phyloP scores from a whole-genome alignment of 2,329 filamentous ascomycete species.

The Claviceps spartinae region DNA sequence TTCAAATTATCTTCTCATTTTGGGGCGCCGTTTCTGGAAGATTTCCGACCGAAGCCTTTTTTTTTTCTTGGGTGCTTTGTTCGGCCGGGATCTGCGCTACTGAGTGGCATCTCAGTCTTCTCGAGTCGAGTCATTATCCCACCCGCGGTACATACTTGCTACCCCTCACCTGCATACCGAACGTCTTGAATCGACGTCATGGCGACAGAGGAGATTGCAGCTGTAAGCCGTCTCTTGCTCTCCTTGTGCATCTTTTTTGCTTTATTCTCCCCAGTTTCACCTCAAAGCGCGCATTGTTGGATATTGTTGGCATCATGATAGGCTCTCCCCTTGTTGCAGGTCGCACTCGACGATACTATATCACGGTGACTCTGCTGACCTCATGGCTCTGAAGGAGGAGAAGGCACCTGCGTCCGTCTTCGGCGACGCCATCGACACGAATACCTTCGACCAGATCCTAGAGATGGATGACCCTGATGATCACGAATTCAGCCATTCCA shows the following conservation, averaged over 20 bases:
- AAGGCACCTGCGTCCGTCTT: constrained; percentile 22
- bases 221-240: constrained; percentile 13
- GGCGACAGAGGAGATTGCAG: constrained; percentile 22
- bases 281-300: background rate
- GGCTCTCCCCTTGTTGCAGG: no score
- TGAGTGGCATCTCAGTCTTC: background rate
- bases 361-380: constrained; percentile 10
- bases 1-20: no score
- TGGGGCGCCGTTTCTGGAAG: no score
- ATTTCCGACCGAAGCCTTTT: background rate
- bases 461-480: constrained; percentile 94
- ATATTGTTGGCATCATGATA: background rate
- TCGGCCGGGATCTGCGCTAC: background rate
- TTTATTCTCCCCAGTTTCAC: background rate
- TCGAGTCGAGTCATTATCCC: background rate
- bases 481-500: constrained; percentile 74
- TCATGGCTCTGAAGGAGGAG: background rate
- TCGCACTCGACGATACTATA: no score
- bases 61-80: background rate
- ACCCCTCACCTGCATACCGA: constrained; percentile 1
- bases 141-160: background rate
- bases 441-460: constrained; percentile 85
- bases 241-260: background rate
- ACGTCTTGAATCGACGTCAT: constrained; percentile 9
- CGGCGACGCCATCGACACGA: constrained; percentile 62